Percentiles rank a stretch among this genome's conserved stretches.
Conservation (phyloP, 306 rosid species). For the Trifolium fragiferum region DNA sequence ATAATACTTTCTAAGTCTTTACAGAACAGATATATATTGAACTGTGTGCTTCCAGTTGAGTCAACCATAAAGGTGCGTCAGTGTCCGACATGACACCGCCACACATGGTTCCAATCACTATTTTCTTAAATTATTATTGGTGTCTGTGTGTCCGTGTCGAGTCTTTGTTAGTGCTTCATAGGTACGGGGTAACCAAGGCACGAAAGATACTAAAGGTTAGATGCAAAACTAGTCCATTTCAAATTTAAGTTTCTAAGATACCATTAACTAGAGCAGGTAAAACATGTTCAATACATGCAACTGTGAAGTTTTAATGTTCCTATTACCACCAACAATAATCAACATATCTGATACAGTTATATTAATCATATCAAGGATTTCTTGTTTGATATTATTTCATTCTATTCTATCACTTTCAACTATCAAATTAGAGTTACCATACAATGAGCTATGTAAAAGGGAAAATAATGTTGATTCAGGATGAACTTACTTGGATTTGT, state of each 20-base stretch:
- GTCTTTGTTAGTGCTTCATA: too few species aligned
- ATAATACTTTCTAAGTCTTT: neutral
- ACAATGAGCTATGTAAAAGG: neutral
- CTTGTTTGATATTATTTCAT: constrained; percentile 16
- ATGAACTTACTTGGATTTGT: constrained; percentile 85
- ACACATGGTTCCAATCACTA: too few species aligned
- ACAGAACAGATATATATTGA: neutral
- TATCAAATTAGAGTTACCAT: constrained; percentile 29
- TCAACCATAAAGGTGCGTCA: neutral
- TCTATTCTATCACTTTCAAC: constrained; percentile 14
- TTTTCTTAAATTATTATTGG: neutral
- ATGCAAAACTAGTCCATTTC: constrained; percentile 20
- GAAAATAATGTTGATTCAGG: constrained; percentile 34
- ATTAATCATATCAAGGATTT: constrained; percentile 7
- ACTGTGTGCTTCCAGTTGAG: neutral
- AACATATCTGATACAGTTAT: neutral
- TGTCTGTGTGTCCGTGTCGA: too few species aligned
- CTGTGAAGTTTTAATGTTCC: neutral
- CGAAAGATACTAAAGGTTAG: constrained; percentile 5
- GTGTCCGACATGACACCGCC: too few species aligned
- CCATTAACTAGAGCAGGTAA: neutral
- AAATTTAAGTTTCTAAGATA: constrained; percentile 18
- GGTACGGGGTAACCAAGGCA: neutral
- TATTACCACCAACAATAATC: constrained; percentile 24
- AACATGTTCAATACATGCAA: neutral